Conservation (phyloP, 78 protist species). For the Dictyostelium intermedium region DNA sequence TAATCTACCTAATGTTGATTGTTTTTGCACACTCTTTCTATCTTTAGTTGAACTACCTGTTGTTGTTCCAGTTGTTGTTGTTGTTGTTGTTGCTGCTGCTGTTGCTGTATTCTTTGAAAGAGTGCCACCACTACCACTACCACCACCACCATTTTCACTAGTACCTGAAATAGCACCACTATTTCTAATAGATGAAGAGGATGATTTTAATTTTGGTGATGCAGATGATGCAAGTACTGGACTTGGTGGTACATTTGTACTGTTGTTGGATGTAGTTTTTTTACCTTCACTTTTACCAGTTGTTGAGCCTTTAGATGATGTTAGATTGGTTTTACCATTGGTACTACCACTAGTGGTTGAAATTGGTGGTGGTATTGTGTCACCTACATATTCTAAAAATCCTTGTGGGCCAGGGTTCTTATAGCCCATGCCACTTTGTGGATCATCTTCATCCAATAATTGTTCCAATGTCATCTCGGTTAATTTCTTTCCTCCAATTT, state of each 20-base stretch:
- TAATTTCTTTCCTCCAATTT: constrained; percentile 36
- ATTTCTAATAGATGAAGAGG: not conserved
- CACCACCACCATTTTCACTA: not conserved
- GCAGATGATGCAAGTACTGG: not conserved
- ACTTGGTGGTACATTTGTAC: not conserved
- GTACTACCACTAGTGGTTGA: not conserved
- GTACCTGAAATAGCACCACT: constrained; percentile 8
- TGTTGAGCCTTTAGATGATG: not conserved
- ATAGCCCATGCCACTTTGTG: constrained; percentile 48
- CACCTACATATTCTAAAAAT: constrained; percentile 28
- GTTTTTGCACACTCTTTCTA: not conserved
- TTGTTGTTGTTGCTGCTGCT: no score
- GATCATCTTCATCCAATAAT: constrained; percentile 32
- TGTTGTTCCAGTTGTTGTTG: no score
- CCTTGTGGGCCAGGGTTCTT: constrained; percentile 70
- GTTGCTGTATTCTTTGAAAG: not conserved
- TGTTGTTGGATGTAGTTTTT: not conserved
- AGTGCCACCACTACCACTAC: not conserved
- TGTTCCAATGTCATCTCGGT: not conserved
- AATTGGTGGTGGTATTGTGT: not conserved
- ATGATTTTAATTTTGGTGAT: constrained; percentile 16
- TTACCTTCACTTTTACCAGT: not conserved
- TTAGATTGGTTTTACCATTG: not conserved
- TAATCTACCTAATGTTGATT: constrained; percentile 15
- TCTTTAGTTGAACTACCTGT: not conserved